Evolutionary conservation across 805 yeast species (phyloP).

Genomic region (Wickerhamiella lipophila): DNA sequence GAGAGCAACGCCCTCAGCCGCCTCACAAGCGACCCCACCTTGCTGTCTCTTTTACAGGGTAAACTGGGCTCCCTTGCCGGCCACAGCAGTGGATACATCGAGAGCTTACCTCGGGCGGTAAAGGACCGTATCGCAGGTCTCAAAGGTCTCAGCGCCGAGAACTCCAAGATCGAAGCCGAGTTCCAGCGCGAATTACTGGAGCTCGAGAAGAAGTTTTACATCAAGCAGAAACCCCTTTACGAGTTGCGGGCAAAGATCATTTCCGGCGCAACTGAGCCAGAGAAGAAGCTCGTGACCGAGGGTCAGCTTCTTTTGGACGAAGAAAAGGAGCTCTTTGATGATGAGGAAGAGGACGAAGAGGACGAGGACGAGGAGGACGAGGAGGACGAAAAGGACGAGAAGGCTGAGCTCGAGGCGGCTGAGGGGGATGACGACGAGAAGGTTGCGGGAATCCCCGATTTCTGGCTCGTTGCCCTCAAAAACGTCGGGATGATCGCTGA

Average conservation of each 20-base stretch:
- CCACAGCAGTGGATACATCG: slow-evolving; percentile 73
- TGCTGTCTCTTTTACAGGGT: slow-evolving; percentile 79
- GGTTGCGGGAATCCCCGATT: slow-evolving; percentile 72
- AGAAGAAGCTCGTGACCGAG: slow-evolving; percentile 58
- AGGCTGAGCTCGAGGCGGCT: slow-evolving; percentile 15
- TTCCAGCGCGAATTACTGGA: slow-evolving; percentile 81
- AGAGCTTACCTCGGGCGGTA: slow-evolving; percentile 55
- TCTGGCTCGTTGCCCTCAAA: slow-evolving; percentile 93
- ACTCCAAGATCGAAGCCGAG: slow-evolving; percentile 74
- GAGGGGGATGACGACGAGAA: no score
- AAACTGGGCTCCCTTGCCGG: slow-evolving; percentile 78
- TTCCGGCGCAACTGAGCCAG: slow-evolving; percentile 63
- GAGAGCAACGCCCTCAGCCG: slow-evolving; percentile 35
- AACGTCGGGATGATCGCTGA: slow-evolving; percentile 72
- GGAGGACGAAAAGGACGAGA: slow-evolving; percentile 21
- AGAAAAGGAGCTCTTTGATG: slow-evolving; percentile 34
- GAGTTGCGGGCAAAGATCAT: slow-evolving; percentile 60
- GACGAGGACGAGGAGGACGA: slow-evolving; percentile 23
- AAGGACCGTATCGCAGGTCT: slow-evolving; percentile 69
- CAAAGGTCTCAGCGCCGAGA: slow-evolving; percentile 66
- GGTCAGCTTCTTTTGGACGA: slow-evolving; percentile 63
- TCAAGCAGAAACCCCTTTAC: slow-evolving; percentile 63
- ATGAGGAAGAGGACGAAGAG: slow-evolving; percentile 33
- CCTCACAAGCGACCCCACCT: slow-evolving; percentile 56
- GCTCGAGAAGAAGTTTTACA: slow-evolving; percentile 68